These are phyloP conservation scores for Lepidium didymum DNA, from an alignment of 345 rosid genomes.

Conservation along the genomic window DNA sequence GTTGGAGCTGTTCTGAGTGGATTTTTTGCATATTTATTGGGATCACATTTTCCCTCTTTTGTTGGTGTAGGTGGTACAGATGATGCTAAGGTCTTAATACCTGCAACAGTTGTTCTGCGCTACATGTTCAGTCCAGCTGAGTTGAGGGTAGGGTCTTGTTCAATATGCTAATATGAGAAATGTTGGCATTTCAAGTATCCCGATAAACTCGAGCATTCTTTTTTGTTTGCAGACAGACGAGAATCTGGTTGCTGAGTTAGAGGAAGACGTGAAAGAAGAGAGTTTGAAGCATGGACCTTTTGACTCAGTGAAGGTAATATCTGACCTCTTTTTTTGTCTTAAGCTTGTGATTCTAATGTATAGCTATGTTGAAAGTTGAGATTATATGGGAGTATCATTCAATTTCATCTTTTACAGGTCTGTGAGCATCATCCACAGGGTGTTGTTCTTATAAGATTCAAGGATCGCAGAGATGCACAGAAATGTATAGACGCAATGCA, in stretches of 20 bases:
- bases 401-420: conserved; percentile 40
- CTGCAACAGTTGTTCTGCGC: conserved; percentile 73
- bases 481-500: conserved; percentile 90
- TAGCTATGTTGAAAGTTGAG: conserved; percentile 1
- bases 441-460: conserved; percentile 75
- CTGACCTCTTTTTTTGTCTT: background rate
- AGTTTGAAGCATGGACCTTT: conserved; percentile 76
- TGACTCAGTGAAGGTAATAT: conserved; percentile 66
- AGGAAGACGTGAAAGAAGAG: conserved; percentile 81
- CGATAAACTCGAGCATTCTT: background rate
- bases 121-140: conserved; percentile 82
- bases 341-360: background rate
- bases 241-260: conserved; percentile 57
- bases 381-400: background rate
- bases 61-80: conserved; percentile 75
- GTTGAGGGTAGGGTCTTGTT: conserved; percentile 53
- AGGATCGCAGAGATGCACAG: conserved; percentile 80
- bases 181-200: background rate
- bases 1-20: background rate
- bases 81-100: conserved; percentile 75
- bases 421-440: conserved; percentile 90
- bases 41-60: background rate
- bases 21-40: background rate
- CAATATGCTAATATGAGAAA: background rate
- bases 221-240: conserved; percentile 61